phyloP scores from a whole-genome alignment of 176 grass and related monocot species.

The Pontederia paniculata region DNA sequence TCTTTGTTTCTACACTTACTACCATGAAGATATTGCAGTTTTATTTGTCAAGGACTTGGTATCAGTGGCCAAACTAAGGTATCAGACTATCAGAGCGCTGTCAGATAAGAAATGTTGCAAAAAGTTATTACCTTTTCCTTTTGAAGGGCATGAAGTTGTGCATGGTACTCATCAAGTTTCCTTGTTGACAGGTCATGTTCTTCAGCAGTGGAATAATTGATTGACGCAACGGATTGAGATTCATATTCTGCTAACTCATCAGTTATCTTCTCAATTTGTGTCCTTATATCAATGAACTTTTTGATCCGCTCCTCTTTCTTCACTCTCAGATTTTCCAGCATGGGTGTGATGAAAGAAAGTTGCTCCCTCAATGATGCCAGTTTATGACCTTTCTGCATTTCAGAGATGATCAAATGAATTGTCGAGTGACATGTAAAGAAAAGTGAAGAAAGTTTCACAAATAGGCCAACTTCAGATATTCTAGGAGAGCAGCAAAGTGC shows the following conservation, averaged over 20 bases:
- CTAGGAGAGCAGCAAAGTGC: too few species aligned
- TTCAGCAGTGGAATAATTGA: constrained; percentile 29
- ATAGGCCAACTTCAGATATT: too few species aligned
- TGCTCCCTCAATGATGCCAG: constrained; percentile 62
- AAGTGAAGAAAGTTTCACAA: too few species aligned
- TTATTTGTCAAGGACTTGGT: too few species aligned
- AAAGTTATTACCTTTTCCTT: constrained; percentile 64
- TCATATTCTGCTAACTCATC: constrained; percentile 47
- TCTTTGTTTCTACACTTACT: too few species aligned
- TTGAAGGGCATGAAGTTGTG: constrained; percentile 55
- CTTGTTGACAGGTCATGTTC: constrained; percentile 90
- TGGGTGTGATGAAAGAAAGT: constrained; percentile 50
- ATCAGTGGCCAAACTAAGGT: too few species aligned
- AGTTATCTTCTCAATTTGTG: constrained; percentile 78
- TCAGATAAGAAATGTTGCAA: too few species aligned
- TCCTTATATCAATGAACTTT: constrained; percentile 55
- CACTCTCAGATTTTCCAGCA: constrained; percentile 69
- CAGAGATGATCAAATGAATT: too few species aligned
- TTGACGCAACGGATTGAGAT: constrained; percentile 20
- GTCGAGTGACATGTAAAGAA: too few species aligned
- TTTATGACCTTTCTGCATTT: constrained; percentile 1
- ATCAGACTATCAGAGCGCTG: too few species aligned
- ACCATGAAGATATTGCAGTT: too few species aligned
- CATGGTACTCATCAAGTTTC: constrained; percentile 68
- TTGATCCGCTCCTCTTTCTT: constrained; percentile 80